Evolutionary conservation across 768 basidiomycete species (phyloP), one percentile per base, ranked within the genome.

Genomic region (Pulveroboletus frians): DNA sequence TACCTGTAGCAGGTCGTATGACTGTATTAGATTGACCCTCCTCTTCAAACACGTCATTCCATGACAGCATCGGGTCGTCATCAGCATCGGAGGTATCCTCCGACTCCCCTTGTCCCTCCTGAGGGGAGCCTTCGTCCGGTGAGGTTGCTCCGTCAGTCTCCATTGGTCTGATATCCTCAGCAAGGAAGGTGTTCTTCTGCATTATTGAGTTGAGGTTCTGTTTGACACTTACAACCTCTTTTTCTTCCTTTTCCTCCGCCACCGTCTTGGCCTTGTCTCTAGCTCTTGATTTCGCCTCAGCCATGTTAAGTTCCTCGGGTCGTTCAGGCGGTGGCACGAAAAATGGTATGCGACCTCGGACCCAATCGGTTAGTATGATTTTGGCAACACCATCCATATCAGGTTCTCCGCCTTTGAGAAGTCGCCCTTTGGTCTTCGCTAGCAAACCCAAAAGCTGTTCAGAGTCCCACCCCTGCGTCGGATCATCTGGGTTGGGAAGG

Each of bases 351-450:
- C 92, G 86, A 8, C 95, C 96, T 39, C 96, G 76, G 50, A 97
- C 92, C 95, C 95, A 97, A 67, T 97, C 96, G 66, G 85, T 90
- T 61, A 99, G 70, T 40, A 98, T 73, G 66, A 99, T 94, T 73
- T 94, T 98, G 27, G 95, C 88, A 26, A 94, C 92, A 4, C 88
- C 80, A 61, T 97, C 90, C 39, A 85, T 65, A 68, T 96, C 93
- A 3, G 95, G 91, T 67, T 98, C 95, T 51, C 96, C 96, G 42
- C 92, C 91, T 62, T 92, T 93, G 53, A 95, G 75, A 49, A 98
- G 73, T 45, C 94, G 84, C 1, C 95, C 95, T 63, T 88, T 91
- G 81, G 88, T 89, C 54, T 88, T 77, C 11, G 94, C 96, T 29
- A 99, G 77, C 57, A 79, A 76, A 60, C 88, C 84, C 51, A 99